Evolutionary conservation across 108 stramenopile genomes (phyloP), one percentile per base, ranked within the genome.

Genomic region (Stephanodiscus triporus): DNA sequence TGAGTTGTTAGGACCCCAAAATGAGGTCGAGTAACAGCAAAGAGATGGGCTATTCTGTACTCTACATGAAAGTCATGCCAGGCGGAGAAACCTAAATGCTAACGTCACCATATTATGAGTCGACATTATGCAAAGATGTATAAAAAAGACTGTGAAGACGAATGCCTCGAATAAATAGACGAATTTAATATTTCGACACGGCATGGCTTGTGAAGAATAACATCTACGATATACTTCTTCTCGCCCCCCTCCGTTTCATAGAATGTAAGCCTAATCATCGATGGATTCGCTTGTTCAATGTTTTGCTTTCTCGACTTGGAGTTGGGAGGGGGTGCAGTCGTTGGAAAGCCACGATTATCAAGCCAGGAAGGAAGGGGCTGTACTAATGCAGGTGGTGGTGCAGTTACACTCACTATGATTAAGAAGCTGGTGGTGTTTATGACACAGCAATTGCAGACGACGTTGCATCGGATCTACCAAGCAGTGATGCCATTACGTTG

Each of bases 361-460:
- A 30, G 30, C 27, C 27, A 30, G 24, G 48, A 49, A 6, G 48
- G 16, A 16, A 49, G 48, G 3, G 48, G 48, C 32, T 34, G 32
- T 34, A 34, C 5, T 34, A 34, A 34, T 34, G 5, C 5, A 49
- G 48, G 6, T 19, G 19, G 48, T 19, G 56, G 14, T 57, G 56
- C 56, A 57, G 56, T 57, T 24, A 17, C 56, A 57, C 56, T 57
- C 30, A 49, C 32, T 34, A 5, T 34, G 32, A 34, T 34, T 4
- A 34, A 34, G 2, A 34, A 2, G 36, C 63, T 34, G 81, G 65
- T 19, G 32, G 27, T 10, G 80, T 73, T 9, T 87, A 72, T 51
- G 84, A 87, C 43, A 63, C 68, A 30, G 57, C 40, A 37, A 63
- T 82, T n/a, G 51, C 50, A 22, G 84, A 87, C 55, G 49, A 80